Conservation (phyloP, 73 alveolate genomes). For the Paramecium tetraurelia region DNA sequence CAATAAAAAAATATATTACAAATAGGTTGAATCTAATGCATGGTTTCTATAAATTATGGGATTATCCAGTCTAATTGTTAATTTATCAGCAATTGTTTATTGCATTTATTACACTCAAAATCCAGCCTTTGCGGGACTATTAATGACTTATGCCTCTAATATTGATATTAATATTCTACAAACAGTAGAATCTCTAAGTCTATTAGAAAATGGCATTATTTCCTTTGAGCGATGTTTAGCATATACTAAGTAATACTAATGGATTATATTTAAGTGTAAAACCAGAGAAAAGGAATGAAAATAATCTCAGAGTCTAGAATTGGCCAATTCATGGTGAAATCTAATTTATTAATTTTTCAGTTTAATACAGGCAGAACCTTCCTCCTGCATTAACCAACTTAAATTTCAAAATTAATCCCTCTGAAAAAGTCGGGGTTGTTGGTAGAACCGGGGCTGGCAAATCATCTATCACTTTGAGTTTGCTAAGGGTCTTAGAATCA, state of each 20-base stretch:
- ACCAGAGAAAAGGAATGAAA: not conserved
- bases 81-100: not conserved
- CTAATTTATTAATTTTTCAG: slow-evolving; percentile 68
- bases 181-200: slow-evolving; percentile 3
- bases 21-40: not conserved
- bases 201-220: not conserved
- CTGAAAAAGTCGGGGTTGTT: slow-evolving; percentile 91
- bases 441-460: slow-evolving; percentile 98
- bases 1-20: not conserved
- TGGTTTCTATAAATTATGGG: not conserved
- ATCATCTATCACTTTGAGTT: slow-evolving; percentile 81
- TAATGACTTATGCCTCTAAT: slow-evolving; percentile 16
- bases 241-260: not conserved
- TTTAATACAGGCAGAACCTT: slow-evolving; percentile 69
- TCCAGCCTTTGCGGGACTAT: not conserved
- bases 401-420: slow-evolving; percentile 64
- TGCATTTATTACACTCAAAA: not conserved
- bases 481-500: slow-evolving; percentile 88
- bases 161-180: not conserved
- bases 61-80: not conserved
- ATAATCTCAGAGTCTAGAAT: not conserved
- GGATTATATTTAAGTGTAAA: not conserved
- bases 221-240: slow-evolving; percentile 39
- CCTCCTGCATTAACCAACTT: slow-evolving; percentile 68
- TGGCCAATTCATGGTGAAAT: slow-evolving; percentile 56